Evolutionary conservation across 208 protist genomes (phyloP), one percentile per base, ranked within the genome.

Genomic region (Trypanosomatidae sp.): DNA sequence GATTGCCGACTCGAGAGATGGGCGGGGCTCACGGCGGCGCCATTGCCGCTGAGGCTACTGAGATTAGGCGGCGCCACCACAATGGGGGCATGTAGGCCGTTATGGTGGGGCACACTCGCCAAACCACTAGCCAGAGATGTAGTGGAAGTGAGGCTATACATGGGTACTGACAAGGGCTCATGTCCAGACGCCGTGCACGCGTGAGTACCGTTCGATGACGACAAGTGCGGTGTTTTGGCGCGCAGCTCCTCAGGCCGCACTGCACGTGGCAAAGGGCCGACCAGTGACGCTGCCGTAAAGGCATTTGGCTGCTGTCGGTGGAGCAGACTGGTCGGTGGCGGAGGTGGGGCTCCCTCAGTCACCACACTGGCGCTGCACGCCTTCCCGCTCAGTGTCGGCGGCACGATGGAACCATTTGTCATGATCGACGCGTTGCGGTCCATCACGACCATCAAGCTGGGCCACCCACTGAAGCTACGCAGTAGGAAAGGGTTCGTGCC

Each of bases 401-500:
- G 73, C 12, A 50, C 79, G n/a, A 66, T 49, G 9, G 74, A 77
- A 49, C 73, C 80, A 69, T 72, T 80, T 67, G 69, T 65, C 67
- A 64, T 60, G 70, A 49, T 25, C 22, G 49, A 58, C 59, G 74
- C 82, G 75, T 72, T 84, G 69, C 65, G 68, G 69, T 97, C 90
- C 55, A 92, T 74, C 56, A 94, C 84, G 1, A 85, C 85, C 39
- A 97, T 80, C 44, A 85, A 46, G 74, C 87, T 88, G 39, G 60
- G 76, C 90, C 92, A 97, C 43, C 88, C 92, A 13, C 83, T 82
- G 79, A 93, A 97, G 73, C 82, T 83, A 49, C 87, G 88, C 50
- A 95, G 74, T 15, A 97, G 81, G 76, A 95, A 93, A 5, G 89
- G 89, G 66, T 97, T 97, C 1, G 92, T 97, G 59, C 77, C 79